phyloP scores from a whole-genome alignment of 2,329 filamentous ascomycete genomes.

The Fusarium sambucinum region DNA sequence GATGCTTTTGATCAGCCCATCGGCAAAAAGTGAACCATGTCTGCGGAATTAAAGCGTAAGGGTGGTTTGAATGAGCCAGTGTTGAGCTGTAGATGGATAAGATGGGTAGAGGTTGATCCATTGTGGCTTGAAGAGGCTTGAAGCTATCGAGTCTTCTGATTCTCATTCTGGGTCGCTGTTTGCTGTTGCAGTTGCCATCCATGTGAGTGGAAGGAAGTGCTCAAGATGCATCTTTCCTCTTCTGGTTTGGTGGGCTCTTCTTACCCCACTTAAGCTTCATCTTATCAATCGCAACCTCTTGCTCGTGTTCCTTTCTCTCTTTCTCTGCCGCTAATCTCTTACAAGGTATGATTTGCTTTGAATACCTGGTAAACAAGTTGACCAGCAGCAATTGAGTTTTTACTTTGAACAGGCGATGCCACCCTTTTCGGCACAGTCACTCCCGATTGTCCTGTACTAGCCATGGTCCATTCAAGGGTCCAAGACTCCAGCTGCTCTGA shows the following conservation, averaged over 20 bases:
- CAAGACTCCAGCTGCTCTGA: neutral
- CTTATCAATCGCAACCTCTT: slow-evolving; percentile 44
- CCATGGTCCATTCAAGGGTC: slow-evolving; percentile 1
- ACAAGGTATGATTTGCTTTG: slow-evolving; percentile 18
- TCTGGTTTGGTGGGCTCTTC: neutral
- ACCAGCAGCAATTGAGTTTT: slow-evolving; percentile 9
- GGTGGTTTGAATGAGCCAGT: slow-evolving; percentile 6
- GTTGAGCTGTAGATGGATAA: slow-evolving; percentile 27
- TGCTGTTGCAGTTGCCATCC: neutral
- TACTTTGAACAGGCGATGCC: slow-evolving; percentile 3
- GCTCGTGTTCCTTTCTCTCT: neutral
- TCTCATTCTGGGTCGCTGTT: slow-evolving; percentile 16
- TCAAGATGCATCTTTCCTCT: neutral
- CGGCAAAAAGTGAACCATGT: slow-evolving; percentile 14
- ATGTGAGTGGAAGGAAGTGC: slow-evolving; percentile 14
- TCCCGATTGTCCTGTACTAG: slow-evolving; percentile 6
- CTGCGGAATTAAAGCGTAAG: slow-evolving; percentile 26
- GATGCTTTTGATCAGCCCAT: slow-evolving; percentile 17
- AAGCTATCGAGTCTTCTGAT: slow-evolving; percentile 29
- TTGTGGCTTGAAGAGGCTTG: slow-evolving; percentile 36
- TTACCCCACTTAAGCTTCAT: slow-evolving; percentile 28
- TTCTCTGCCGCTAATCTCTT: slow-evolving; percentile 9
- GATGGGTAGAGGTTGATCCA: slow-evolving; percentile 23
- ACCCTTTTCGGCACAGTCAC: slow-evolving; percentile 16
- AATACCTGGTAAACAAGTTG: neutral